phyloP scores from a whole-genome alignment of 192 early-diverging fungal species.

The Backusella australiensis region DNA sequence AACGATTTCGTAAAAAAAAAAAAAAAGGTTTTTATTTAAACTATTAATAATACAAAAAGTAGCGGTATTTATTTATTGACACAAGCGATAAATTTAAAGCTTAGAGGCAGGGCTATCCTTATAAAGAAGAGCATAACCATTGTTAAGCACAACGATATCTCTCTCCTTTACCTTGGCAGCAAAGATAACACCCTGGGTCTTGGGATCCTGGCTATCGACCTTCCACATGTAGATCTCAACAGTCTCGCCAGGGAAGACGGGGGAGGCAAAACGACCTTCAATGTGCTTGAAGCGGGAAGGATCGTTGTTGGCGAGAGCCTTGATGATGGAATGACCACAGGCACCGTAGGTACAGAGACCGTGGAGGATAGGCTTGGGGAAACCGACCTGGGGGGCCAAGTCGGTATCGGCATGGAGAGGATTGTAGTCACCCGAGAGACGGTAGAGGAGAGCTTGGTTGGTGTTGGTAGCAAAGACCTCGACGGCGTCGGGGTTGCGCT shows the following conservation, averaged over 20 bases:
- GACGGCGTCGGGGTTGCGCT: slow-evolving; percentile 58
- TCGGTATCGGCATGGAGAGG: slow-evolving; percentile 73
- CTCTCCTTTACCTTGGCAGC: slow-evolving; percentile 56
- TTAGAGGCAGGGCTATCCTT: slow-evolving; percentile 11
- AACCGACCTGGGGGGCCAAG: slow-evolving; percentile 64
- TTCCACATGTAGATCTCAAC: slow-evolving; percentile 73
- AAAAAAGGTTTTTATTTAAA: too few species aligned
- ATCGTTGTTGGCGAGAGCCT: slow-evolving; percentile 51
- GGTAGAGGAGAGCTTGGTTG: slow-evolving; percentile 67
- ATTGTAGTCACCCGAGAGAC: slow-evolving; percentile 78
- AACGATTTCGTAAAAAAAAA: too few species aligned
- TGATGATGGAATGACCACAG: slow-evolving; percentile 57
- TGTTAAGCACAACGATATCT: slow-evolving; percentile 59
- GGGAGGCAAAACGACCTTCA: slow-evolving; percentile 61
- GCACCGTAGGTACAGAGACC: slow-evolving; percentile 63
- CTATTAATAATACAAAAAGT: too few species aligned
- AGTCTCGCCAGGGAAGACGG: slow-evolving; percentile 75
- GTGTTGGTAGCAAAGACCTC: slow-evolving; percentile 42
- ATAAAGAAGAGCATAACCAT: slow-evolving; percentile 50
- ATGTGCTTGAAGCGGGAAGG: slow-evolving; percentile 59
- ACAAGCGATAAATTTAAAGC: slow-evolving; percentile 1
- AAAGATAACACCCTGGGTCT: slow-evolving; percentile 54
- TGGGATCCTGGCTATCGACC: slow-evolving; percentile 44
- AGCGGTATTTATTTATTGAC: background rate
- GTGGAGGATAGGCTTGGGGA: slow-evolving; percentile 72